Conservation (phyloP, 2,329 filamentous ascomycete genomes). For the Lasiodiplodia sp. region DNA sequence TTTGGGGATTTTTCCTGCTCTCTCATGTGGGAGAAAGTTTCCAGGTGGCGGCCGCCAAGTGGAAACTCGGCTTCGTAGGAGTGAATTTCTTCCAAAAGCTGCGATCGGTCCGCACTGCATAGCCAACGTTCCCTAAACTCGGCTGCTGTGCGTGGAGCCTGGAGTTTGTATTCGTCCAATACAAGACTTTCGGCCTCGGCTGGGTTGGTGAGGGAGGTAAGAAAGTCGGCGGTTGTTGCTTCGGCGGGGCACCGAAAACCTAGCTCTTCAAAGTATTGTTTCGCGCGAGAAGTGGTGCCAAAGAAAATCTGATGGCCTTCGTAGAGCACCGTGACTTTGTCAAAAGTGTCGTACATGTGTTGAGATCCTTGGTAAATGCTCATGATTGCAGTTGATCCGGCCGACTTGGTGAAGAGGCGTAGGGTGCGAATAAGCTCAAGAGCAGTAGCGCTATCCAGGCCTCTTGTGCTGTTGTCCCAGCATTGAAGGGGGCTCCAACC, state of each 20-base stretch:
- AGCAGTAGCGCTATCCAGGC: slow-evolving; percentile 73
- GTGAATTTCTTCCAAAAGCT: slow-evolving; percentile 57
- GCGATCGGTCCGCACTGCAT: slow-evolving; percentile 55
- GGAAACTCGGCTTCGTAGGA: slow-evolving; percentile 58
- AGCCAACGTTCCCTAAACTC: slow-evolving; percentile 61
- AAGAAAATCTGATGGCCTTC: slow-evolving; percentile 82
- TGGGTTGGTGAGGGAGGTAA: slow-evolving; percentile 72
- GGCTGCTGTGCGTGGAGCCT: slow-evolving; percentile 56
- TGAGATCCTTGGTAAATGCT: slow-evolving; percentile 65
- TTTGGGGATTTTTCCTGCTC: slow-evolving; percentile 46
- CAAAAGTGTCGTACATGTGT: slow-evolving; percentile 68
- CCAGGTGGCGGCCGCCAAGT: slow-evolving; percentile 35
- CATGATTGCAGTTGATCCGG: neutral
- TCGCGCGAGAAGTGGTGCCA: slow-evolving; percentile 63
- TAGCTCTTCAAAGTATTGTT: slow-evolving; percentile 70
- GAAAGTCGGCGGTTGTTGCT: slow-evolving; percentile 76
- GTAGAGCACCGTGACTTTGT: slow-evolving; percentile 77
- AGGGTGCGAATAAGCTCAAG: slow-evolving; percentile 73
- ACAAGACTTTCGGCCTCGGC: slow-evolving; percentile 50
- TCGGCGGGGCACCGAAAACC: slow-evolving; percentile 73
- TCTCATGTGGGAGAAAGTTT: slow-evolving; percentile 46
- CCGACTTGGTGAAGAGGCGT: slow-evolving; percentile 65
- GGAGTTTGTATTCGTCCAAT: slow-evolving; percentile 51
- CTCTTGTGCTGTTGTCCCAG: slow-evolving; percentile 78
- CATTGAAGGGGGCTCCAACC: slow-evolving; percentile 65